Percentiles rank a stretch among this genome's conserved stretches.
phyloP scores from a whole-genome alignment of 176 grass and related monocot species.

The maize (Zea mays) region Zm-B73-REFERENCE-NAM-5.0 NC_050099.1:210614501-210615000 shows the following conservation, averaged over 20 bases:
- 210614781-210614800: background rate
- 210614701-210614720: constrained; percentile 89
- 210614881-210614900: constrained; percentile 77
- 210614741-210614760: no score
- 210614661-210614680: constrained; percentile 98
- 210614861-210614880: constrained; percentile 89
- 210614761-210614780: constrained; percentile 12
- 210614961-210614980: constrained; percentile 43
- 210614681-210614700: constrained; percentile 97
- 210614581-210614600: constrained; percentile 79
- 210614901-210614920: constrained; percentile 63
- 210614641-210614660: constrained; percentile 93
- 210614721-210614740: no score
- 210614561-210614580: constrained; percentile 37
- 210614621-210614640: constrained; percentile 78
- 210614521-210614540: background rate
- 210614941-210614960: constrained; percentile 66
- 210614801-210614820: background rate
- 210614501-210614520: constrained; percentile 22
- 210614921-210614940: constrained; percentile 59
- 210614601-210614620: constrained; percentile 97
- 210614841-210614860: constrained; percentile 71
- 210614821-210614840: constrained; percentile 78
- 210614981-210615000: constrained; percentile 75
- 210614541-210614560: background rate